phyloP scores from a whole-genome alignment of 2,329 filamentous ascomycete species.

The Epichloe uncinata region DNA sequence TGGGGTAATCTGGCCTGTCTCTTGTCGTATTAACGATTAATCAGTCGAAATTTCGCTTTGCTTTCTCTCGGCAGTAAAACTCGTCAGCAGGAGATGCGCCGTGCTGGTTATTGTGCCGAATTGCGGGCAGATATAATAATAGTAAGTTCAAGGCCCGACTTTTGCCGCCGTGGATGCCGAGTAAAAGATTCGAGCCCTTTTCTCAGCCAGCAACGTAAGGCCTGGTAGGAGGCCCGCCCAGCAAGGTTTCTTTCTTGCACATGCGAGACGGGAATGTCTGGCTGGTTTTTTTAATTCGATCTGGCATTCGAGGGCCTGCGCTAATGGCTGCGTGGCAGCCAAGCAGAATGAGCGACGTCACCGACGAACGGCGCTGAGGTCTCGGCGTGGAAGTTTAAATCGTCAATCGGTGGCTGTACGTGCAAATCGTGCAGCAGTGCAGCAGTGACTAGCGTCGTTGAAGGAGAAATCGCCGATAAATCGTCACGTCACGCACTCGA shows the following conservation, averaged over 20 bases:
- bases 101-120: not conserved
- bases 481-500: not conserved
- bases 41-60: too few relatives aligned
- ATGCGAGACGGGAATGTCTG: not conserved
- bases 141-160: not conserved
- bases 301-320: not conserved
- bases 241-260: not conserved
- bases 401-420: not conserved
- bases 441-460: too few relatives aligned
- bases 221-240: not conserved
- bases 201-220: not conserved
- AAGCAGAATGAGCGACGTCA: not conserved
- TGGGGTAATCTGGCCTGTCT: not conserved
- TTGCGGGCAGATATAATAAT: not conserved
- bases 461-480: not conserved
- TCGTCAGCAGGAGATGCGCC: too few relatives aligned
- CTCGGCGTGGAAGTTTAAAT: slow-evolving; percentile 1
- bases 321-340: not conserved
- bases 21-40: not conserved
- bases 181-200: not conserved
- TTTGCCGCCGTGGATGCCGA: not conserved
- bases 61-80: too few relatives aligned
- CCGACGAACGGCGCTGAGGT: not conserved
- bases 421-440: not conserved
- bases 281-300: not conserved